Percentiles rank a stretch among this genome's conserved stretches.
Conservation (phyloP, 192 early-diverging fungal species). For the Umbelopsis ramanniana region DNA sequence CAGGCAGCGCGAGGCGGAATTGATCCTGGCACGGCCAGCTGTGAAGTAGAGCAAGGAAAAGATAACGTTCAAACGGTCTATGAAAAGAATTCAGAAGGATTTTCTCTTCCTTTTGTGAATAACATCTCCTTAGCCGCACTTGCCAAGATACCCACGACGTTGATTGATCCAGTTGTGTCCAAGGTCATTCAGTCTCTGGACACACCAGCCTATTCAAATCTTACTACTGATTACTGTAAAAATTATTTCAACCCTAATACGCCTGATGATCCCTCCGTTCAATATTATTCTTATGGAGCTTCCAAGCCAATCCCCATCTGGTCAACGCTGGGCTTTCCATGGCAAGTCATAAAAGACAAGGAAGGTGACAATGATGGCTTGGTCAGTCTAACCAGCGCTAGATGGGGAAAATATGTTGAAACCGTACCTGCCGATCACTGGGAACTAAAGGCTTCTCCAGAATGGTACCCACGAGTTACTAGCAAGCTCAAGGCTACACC, state of each 20-base stretch:
- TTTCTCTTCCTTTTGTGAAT: slow-evolving; percentile 16
- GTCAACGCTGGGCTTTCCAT: slow-evolving; percentile 72
- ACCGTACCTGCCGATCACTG: slow-evolving; percentile 88
- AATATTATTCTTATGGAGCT: slow-evolving; percentile 86
- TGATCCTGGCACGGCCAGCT: slow-evolving; percentile 3
- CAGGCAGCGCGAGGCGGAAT: slow-evolving; percentile 3
- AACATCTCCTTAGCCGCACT: slow-evolving; percentile 12
- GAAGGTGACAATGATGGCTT: slow-evolving; percentile 96
- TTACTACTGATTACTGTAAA: slow-evolving; percentile 86
- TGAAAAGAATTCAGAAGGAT: slow-evolving; percentile 13
- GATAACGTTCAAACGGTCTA: slow-evolving; percentile 1
- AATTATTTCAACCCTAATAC: slow-evolving; percentile 89
- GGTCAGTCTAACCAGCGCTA: slow-evolving; percentile 80
- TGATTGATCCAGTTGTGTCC: slow-evolving; percentile 32
- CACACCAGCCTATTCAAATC: slow-evolving; percentile 88
- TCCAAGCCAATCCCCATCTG: slow-evolving; percentile 69
- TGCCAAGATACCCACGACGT: slow-evolving; percentile 24
- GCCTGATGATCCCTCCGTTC: slow-evolving; percentile 72
- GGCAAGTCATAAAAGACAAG: slow-evolving; percentile 72
- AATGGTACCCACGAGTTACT: background rate
- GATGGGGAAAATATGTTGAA: slow-evolving; percentile 88
- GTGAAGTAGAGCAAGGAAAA: slow-evolving; percentile 4
- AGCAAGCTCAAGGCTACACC: slow-evolving; percentile 14
- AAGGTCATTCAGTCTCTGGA: slow-evolving; percentile 77
- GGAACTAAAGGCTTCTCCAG: slow-evolving; percentile 63